Evolutionary conservation across 1,284 basidiomycete species (phyloP).

Genomic region (Leccinum solheimii): DNA sequence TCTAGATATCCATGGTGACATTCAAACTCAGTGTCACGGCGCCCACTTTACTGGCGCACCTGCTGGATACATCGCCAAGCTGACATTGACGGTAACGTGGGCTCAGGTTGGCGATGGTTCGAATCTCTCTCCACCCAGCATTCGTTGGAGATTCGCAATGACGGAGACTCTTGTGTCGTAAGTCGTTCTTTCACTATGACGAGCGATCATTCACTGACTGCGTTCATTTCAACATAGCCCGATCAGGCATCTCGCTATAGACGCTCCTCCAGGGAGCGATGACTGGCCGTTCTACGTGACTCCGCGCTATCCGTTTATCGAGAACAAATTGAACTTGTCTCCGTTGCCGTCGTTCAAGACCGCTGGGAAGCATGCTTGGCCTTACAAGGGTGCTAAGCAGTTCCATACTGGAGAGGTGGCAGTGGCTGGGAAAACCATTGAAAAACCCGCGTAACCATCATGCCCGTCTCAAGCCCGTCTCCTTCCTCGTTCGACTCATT

Average conservation of each 20-base stretch:
- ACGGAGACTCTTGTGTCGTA: slow-evolving; percentile 6
- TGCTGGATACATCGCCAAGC: too few relatives aligned
- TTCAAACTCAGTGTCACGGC: too few relatives aligned
- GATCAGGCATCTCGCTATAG: not conserved
- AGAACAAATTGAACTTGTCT: slow-evolving; percentile 1
- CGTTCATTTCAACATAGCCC: slow-evolving; percentile 7
- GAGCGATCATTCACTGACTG: not conserved
- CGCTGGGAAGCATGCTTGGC: slow-evolving; percentile 2
- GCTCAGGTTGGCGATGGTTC: too few relatives aligned
- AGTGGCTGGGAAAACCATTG: not conserved
- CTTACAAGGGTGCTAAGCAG: slow-evolving; percentile 2
- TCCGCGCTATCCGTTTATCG: slow-evolving; percentile 12
- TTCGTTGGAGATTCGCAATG: slow-evolving; percentile 4
- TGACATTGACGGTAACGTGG: too few relatives aligned
- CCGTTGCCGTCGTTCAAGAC: slow-evolving; percentile 12
- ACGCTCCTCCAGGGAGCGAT: slow-evolving; percentile 3
- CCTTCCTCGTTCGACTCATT: not conserved
- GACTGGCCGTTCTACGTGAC: slow-evolving; percentile 10
- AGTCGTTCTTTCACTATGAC: not conserved
- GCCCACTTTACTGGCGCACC: too few relatives aligned
- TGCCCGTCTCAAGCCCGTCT: not conserved
- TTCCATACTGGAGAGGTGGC: slow-evolving; percentile 8
- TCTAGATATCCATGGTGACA: too few relatives aligned
- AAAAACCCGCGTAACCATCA: not conserved
- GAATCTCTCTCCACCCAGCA: slow-evolving; percentile 7